phyloP scores from a whole-genome alignment of 2,329 filamentous ascomycete genomes.

The Clonostachys rosea region DNA sequence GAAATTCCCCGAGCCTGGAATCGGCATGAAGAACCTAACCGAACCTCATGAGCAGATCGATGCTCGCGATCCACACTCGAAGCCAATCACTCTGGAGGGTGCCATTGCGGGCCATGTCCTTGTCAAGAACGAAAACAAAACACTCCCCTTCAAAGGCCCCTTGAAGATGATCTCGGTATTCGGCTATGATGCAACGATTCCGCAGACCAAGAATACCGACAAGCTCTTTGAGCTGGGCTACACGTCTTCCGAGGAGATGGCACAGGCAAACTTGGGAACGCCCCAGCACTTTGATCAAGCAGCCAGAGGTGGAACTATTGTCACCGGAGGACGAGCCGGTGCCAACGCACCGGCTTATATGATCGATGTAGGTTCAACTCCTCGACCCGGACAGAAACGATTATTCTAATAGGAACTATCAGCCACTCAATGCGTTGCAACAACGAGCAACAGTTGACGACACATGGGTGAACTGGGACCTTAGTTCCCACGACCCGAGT shows the following conservation, averaged over 20 bases:
- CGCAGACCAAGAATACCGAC: constrained; percentile 42
- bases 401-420: constrained; percentile 16
- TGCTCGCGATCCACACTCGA: constrained; percentile 40
- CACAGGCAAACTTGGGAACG: constrained; percentile 32
- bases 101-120: constrained; percentile 65
- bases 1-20: constrained; percentile 35
- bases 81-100: constrained; percentile 38
- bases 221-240: constrained; percentile 38
- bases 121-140: constrained; percentile 65
- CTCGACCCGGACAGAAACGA: constrained; percentile 2
- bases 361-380: constrained; percentile 28
- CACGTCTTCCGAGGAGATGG: constrained; percentile 39
- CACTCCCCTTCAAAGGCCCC: constrained; percentile 57
- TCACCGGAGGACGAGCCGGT: constrained; percentile 46
- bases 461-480: constrained; percentile 49
- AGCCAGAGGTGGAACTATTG: constrained; percentile 44
- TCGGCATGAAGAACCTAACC: constrained; percentile 58
- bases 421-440: constrained; percentile 55
- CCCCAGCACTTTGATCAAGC: constrained; percentile 41
- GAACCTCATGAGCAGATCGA: constrained; percentile 39
- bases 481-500: constrained; percentile 19
- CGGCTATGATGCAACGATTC: constrained; percentile 57
- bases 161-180: constrained; percentile 53
- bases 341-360: constrained; percentile 45
- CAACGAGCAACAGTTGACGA: constrained; percentile 45